Percentiles rank a stretch among this genome's conserved stretches.
These are phyloP conservation scores for Torulaspora pretoriensis DNA, from an alignment of 1,139 yeast species.

Conservation along the genomic window DNA sequence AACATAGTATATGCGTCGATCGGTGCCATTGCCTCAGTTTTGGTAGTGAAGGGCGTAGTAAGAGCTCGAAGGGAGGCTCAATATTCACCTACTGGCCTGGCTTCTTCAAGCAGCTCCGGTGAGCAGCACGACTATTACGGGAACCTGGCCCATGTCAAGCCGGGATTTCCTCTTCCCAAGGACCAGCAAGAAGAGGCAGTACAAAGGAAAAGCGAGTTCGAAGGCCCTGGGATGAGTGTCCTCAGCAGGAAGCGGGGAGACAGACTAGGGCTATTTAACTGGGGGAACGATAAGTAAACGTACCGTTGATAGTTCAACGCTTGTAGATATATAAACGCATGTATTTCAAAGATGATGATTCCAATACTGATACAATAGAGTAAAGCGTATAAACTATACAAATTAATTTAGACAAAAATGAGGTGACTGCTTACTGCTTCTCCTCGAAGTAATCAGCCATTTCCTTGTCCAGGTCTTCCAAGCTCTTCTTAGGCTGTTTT, in stretches of 20 bases:
- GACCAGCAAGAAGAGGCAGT: conserved; percentile 14
- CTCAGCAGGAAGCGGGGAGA: conserved; percentile 41
- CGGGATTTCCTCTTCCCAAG: conserved; percentile 42
- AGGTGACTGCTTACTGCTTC: conserved; percentile 6
- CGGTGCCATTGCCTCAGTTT: conserved; percentile 27
- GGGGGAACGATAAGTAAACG: conserved; percentile 20
- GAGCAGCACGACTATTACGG: conserved; percentile 23
- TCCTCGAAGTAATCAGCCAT: conserved; percentile 76
- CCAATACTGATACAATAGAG: conserved; percentile 1
- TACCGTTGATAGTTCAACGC: not conserved
- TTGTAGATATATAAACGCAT: not conserved
- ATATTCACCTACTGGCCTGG: conserved; percentile 26
- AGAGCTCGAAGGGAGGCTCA: conserved; percentile 28
- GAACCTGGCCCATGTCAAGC: conserved; percentile 40
- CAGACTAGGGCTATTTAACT: conserved; percentile 36
- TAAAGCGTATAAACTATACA: conserved; percentile 5
- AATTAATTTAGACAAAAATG: not conserved
- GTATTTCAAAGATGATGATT: not conserved
- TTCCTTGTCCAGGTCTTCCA: conserved; percentile 89
- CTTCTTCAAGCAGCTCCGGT: conserved; percentile 8
- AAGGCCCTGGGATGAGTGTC: conserved; percentile 62
- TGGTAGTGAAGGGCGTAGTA: conserved; percentile 27
- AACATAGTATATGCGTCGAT: conserved; percentile 26
- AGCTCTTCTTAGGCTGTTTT: conserved; percentile 61
- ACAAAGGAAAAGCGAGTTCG: conserved; percentile 55